phyloP scores from a whole-genome alignment of 2,329 filamentous ascomycete genomes.

The Pseudopithomyces chartarum region DNA sequence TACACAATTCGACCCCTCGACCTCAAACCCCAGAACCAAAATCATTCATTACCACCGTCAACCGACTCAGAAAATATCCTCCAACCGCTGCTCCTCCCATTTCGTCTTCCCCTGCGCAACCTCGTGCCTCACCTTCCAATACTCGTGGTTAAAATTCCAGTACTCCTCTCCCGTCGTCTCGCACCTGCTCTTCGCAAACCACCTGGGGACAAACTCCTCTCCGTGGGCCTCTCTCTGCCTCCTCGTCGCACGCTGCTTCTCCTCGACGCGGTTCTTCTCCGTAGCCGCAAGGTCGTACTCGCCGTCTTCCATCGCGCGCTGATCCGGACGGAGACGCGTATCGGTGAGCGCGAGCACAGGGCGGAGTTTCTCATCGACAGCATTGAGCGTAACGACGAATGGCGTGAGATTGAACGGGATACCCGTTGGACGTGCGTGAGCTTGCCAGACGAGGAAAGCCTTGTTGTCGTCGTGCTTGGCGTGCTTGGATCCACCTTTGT shows the following conservation, averaged over 20 bases:
- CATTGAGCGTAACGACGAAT: constrained; percentile 93
- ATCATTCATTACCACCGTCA: neutral
- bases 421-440: constrained; percentile 75
- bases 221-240: constrained; percentile 75
- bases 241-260: constrained; percentile 81
- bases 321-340: constrained; percentile 88
- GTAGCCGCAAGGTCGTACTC: constrained; percentile 90
- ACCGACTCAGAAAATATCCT: constrained; percentile 70
- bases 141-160: constrained; percentile 87
- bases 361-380: constrained; percentile 79
- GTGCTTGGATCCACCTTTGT: constrained; percentile 45
- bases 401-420: constrained; percentile 98
- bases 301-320: constrained; percentile 98
- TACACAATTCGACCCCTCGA: neutral
- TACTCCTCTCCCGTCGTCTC: constrained; percentile 84
- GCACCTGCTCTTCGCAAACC: constrained; percentile 78
- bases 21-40: neutral
- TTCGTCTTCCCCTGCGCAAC: constrained; percentile 64
- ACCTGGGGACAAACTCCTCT: constrained; percentile 81
- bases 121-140: constrained; percentile 77
- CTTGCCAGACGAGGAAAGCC: constrained; percentile 93
- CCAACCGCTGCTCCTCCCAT: constrained; percentile 69
- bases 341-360: constrained; percentile 88
- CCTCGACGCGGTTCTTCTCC: constrained; percentile 94
- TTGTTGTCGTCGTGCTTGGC: constrained; percentile 67